Conservation (phyloP, 176 grass and related monocot genomes). For the Raddia distichophylla region DNA sequence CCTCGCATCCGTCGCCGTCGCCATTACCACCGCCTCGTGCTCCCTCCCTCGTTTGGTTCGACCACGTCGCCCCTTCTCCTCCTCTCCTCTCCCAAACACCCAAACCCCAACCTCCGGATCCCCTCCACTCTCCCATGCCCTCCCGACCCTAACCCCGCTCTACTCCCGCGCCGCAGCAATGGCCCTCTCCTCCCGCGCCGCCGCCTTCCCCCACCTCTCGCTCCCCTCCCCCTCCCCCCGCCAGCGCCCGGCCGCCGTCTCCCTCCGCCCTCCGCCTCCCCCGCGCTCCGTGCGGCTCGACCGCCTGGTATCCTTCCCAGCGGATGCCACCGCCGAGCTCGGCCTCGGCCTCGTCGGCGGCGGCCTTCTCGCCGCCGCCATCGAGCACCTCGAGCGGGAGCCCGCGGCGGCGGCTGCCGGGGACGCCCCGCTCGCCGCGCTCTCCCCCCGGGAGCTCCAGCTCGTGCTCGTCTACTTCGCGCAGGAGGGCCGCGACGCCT, state of each 20-base stretch:
- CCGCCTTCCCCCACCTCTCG: constrained; percentile 33
- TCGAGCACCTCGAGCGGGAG: constrained; percentile 87
- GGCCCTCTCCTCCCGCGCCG: constrained; percentile 55
- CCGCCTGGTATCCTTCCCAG: constrained; percentile 15
- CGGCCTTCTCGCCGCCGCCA: constrained; percentile 51
- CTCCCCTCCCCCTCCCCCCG: constrained; percentile 27
- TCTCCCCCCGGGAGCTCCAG: constrained; percentile 84
- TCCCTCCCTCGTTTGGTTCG: neutral
- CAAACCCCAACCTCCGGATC: constrained; percentile 13
- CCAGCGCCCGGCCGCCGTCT: neutral
- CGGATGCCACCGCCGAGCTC: constrained; percentile 19
- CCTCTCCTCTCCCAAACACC: constrained; percentile 11
- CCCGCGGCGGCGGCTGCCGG: constrained; percentile 57
- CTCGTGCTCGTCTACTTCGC: constrained; percentile 94
- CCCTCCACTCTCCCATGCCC: constrained; percentile 29
- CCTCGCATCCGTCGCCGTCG: neutral
- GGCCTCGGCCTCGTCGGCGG: neutral
- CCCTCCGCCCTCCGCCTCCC: neutral
- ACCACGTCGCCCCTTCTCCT: constrained; percentile 56
- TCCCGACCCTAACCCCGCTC: constrained; percentile 20
- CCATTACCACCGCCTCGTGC: constrained; percentile 9
- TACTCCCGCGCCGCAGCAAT: neutral
- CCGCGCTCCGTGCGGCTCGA: constrained; percentile 58
- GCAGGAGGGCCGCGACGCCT: constrained; percentile 93
- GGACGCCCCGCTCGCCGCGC: constrained; percentile 66